Percentiles rank a stretch among this genome's conserved stretches.
phyloP scores from a whole-genome alignment of 208 protist species.

The Acanthamoeba divionensis region DNA sequence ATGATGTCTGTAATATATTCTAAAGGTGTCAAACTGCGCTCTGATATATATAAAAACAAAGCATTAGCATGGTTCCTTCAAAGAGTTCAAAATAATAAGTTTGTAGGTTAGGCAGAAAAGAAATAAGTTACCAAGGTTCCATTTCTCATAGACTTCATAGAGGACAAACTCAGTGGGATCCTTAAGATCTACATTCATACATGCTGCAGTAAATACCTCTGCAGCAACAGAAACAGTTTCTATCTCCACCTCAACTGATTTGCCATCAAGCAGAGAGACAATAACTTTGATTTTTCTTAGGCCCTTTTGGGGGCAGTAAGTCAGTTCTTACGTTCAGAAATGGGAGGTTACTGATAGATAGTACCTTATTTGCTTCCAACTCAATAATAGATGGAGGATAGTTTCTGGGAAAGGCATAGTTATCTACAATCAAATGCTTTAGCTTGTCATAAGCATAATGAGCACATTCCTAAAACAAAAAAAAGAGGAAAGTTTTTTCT shows the following conservation, averaged over 20 bases:
- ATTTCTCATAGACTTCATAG: slow-evolving; percentile 1
- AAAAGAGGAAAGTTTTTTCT: not conserved
- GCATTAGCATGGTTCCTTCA: too few species aligned
- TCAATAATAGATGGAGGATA: not conserved
- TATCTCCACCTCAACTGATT: not conserved
- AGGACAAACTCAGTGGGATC: slow-evolving; percentile 36
- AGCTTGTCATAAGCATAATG: not conserved
- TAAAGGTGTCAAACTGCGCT: not conserved
- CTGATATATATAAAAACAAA: not conserved
- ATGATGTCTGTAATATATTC: slow-evolving; percentile 10
- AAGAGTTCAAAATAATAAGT: too few species aligned
- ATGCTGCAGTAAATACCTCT: not conserved
- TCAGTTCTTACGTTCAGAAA: too few species aligned
- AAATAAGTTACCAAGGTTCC: not conserved
- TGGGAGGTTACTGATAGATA: too few species aligned
- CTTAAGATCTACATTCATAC: slow-evolving; percentile 11
- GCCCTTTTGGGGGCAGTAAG: not conserved
- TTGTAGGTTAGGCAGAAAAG: not conserved
- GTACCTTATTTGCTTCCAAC: not conserved
- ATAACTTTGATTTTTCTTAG: not conserved
- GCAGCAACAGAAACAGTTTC: not conserved
- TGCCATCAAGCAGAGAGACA: not conserved
- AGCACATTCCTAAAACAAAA: not conserved
- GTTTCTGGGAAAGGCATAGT: not conserved
- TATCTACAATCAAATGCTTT: not conserved